Evolutionary conservation across 768 basidiomycete species (phyloP).

Genomic region (Lactarius akahatsu): DNA sequence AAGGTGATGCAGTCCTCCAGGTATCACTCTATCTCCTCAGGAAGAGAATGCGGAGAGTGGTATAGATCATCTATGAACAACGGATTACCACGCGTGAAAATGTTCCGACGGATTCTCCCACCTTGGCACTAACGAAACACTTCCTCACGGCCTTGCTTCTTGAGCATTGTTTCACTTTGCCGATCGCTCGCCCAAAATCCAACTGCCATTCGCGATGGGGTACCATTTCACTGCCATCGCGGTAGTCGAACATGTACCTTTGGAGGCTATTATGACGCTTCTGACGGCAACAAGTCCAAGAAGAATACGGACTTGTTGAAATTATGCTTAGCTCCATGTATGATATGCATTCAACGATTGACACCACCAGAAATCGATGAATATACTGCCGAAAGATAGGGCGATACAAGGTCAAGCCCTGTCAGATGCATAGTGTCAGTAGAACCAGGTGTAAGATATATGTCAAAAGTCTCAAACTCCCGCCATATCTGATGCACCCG

Average conservation of each 20-base stretch:
- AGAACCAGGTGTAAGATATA: too few relatives aligned
- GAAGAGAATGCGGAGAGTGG: constrained; percentile 55
- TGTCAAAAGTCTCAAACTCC: too few relatives aligned
- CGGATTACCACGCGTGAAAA: background rate
- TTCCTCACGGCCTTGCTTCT: too few relatives aligned
- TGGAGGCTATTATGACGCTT: background rate
- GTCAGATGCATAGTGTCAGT: too few relatives aligned
- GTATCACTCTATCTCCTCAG: constrained; percentile 61
- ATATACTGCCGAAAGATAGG: constrained; percentile 64
- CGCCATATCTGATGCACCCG: too few relatives aligned
- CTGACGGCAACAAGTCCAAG: background rate
- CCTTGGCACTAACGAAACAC: constrained; percentile 69
- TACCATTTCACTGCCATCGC: constrained; percentile 57
- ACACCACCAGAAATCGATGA: constrained; percentile 57
- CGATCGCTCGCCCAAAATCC: constrained; percentile 51
- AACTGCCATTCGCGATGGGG: constrained; percentile 59
- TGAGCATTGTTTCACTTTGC: too few relatives aligned
- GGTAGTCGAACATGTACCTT: constrained; percentile 58
- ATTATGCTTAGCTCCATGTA: too few relatives aligned
- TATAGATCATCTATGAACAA: constrained; percentile 65
- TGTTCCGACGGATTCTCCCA: constrained; percentile 32
- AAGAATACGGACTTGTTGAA: too few relatives aligned
- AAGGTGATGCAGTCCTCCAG: constrained; percentile 72
- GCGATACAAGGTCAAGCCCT: too few relatives aligned
- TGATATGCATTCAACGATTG: too few relatives aligned